Evolutionary conservation across 345 rosid species (phyloP), one percentile per base, ranked within the genome.

Genomic region (Anacardium occidentale): DNA sequence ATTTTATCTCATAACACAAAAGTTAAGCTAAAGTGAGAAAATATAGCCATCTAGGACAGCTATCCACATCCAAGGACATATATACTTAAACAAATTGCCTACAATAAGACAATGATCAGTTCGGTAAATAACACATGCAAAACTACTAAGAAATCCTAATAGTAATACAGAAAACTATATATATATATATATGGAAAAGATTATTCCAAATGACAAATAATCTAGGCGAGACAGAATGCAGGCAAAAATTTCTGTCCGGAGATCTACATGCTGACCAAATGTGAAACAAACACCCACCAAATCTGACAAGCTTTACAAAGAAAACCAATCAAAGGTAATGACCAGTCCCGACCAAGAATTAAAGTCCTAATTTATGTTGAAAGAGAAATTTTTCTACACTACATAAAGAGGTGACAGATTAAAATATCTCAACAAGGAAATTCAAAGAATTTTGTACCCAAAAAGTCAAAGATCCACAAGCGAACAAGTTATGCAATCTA

Each of bases 271-370:
- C 66, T 29, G 47, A 52, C 21, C 11, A 34, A 21, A 22, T 14
- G 24, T 56, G 64, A 71, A 34, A 32, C 67, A 61, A 55, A 71
- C 37, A 71, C 15, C 67, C 66, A 71, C 45, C 47, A 18, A 7
- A 71, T 50, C 34, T 71, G 22, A n/a, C 47, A 29, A 61, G 48
- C 58, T 32, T 37, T 37, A 20, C 50, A 37, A 61, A 61, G 32
- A 61, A 61, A 71, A 62, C 44, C 48, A 15, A 62, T 44, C 26
- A 20, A 48, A 50, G 50, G 15, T 48, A 48, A n/a, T 60, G 21
- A 71, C 20, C 6, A 29, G 21, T 18, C 13, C 8, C 12, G 20
- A 61, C 45, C 32, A 34, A 8, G 57, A 47, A 26, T 6, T 51
- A 32, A 51, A 10, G 25, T 32, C 21, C 60, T 50, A 34, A 17